These are phyloP conservation scores for Ophiostoma australiae DNA, from an alignment of 2,329 filamentous ascomycete species.

Conservation along the genomic window DNA sequence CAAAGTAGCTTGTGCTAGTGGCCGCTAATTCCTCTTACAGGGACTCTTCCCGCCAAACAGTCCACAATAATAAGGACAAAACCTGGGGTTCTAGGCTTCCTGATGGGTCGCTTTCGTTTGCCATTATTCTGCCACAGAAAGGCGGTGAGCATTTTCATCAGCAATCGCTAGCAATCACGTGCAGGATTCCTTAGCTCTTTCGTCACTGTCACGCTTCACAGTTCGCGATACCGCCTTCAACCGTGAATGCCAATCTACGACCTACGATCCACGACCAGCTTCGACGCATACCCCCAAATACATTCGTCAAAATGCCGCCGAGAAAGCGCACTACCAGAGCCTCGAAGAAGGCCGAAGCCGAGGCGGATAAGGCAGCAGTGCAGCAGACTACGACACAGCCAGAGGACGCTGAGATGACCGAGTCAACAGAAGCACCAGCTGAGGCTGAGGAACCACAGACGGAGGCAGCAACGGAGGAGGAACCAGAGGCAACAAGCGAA, in stretches of 20 bases:
- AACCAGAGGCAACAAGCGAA: not conserved
- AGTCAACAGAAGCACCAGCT: conserved; percentile 7
- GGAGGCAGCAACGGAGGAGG: not conserved
- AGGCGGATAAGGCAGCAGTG: not conserved
- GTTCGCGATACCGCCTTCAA: not conserved
- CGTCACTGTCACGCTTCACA: not conserved
- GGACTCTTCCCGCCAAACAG: not conserved
- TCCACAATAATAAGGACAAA: not conserved
- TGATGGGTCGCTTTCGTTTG: not conserved
- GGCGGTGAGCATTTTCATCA: not conserved
- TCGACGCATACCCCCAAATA: not conserved
- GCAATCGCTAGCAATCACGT: not conserved
- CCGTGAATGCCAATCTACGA: not conserved
- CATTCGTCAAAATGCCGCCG: conserved; percentile 17
- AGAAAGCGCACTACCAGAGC: conserved; percentile 20
- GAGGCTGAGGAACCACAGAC: not conserved
- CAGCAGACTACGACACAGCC: conserved; percentile 10
- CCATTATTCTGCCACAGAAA: not conserved
- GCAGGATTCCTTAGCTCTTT: conserved; percentile 1
- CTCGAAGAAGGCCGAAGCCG: conserved; percentile 21
- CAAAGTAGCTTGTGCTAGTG: not conserved
- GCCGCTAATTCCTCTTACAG: not conserved
- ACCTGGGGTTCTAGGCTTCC: not conserved
- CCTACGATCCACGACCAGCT: not conserved
- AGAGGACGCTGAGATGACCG: conserved; percentile 7